phyloP scores from a whole-genome alignment of 2,329 filamentous ascomycete genomes.

The Scorias spongiosa region DNA sequence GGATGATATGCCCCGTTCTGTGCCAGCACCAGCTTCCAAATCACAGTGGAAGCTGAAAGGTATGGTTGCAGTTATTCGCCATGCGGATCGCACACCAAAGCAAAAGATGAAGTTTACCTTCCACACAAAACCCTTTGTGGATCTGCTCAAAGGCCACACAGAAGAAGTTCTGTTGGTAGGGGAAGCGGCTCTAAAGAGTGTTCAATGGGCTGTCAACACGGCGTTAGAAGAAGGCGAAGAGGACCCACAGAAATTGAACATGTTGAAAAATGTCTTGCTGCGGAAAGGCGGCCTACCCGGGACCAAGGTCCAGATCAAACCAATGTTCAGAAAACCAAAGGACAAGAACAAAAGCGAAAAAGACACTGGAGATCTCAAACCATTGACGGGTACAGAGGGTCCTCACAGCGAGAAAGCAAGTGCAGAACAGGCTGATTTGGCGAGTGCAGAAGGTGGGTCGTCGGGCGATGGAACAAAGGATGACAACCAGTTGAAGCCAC shows the following conservation, averaged over 20 bases:
- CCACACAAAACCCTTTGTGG: conserved; percentile 89
- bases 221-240: conserved; percentile 69
- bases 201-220: conserved; percentile 71
- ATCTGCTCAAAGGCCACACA: conserved; percentile 84
- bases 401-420: conserved; percentile 32
- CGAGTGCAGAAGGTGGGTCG: conserved; percentile 36
- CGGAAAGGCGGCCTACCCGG: conserved; percentile 91
- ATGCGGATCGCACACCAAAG: conserved; percentile 94
- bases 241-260: conserved; percentile 71
- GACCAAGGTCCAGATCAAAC: conserved; percentile 97
- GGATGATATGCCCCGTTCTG: conserved; percentile 8
- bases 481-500: conserved; percentile 20
- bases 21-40: conserved; percentile 48
- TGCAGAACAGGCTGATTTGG: conserved; percentile 14
- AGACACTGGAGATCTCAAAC: conserved; percentile 33
- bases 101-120: conserved; percentile 99
- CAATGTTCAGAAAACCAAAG: conserved; percentile 89
- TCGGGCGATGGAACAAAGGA: conserved; percentile 1
- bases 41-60: conserved; percentile 98
- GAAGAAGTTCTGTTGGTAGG: conserved; percentile 92
- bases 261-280: conserved; percentile 70
- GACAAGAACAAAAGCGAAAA: conserved; percentile 5
- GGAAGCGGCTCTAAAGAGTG: conserved; percentile 74
- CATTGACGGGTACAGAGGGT: conserved; percentile 16
- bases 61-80: conserved; percentile 88